phyloP scores from a whole-genome alignment of 257 asterid genomes.

The Nicotiana paniculata region DNA sequence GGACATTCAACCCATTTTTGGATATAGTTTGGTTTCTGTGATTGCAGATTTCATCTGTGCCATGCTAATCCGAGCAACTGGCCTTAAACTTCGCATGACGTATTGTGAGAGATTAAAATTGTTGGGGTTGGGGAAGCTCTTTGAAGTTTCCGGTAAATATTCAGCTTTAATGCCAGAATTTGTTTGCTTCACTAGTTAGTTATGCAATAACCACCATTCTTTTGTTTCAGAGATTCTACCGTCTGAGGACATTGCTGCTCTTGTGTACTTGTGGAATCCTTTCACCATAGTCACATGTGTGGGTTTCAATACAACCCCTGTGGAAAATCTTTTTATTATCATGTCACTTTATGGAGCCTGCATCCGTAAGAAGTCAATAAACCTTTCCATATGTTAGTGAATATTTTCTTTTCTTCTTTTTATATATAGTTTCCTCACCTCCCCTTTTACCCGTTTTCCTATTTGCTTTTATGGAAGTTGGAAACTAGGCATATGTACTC shows the following conservation, averaged over 20 bases:
- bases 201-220: slow-evolving; percentile 4
- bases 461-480: background rate
- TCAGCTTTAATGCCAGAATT: background rate
- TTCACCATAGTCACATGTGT: slow-evolving; percentile 77
- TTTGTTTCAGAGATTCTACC: slow-evolving; percentile 54
- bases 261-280: slow-evolving; percentile 93
- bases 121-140: slow-evolving; percentile 50
- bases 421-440: background rate
- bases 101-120: slow-evolving; percentile 45
- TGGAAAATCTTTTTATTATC: slow-evolving; percentile 70
- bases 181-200: slow-evolving; percentile 10
- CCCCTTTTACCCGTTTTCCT: background rate
- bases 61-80: slow-evolving; percentile 74
- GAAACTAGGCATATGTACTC: background rate
- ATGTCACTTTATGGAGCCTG: slow-evolving; percentile 86
- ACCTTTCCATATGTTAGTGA: slow-evolving; percentile 12
- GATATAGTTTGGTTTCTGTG: slow-evolving; percentile 84
- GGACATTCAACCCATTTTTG: slow-evolving; percentile 54
- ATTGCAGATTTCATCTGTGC: slow-evolving; percentile 84
- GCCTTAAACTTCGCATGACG: slow-evolving; percentile 48
- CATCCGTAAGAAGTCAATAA: slow-evolving; percentile 43
- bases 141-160: slow-evolving; percentile 35
- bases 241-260: slow-evolving; percentile 87
- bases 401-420: background rate
- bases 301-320: slow-evolving; percentile 81